A percentile compares a stretch with the other conserved stretches of the same genome.
Evolutionary conservation across 805 yeast species (phyloP).

Genomic region (Blastobotrys terrestris): DNA sequence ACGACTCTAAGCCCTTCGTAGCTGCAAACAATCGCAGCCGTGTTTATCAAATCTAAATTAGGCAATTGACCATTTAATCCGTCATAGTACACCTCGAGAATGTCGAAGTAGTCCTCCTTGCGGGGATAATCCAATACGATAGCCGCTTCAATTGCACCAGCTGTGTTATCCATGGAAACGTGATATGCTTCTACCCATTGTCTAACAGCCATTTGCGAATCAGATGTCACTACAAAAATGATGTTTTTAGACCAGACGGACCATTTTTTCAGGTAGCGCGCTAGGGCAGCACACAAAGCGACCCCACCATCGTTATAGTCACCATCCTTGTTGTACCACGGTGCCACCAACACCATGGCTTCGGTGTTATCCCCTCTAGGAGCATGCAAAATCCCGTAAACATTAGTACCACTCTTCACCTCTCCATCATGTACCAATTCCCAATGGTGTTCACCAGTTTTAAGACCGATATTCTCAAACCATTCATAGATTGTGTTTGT

Average conservation of each 20-base stretch:
- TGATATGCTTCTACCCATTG: conserved; percentile 95
- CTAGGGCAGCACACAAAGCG: conserved; percentile 62
- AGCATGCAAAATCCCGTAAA: conserved; percentile 82
- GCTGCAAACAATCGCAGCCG: conserved; percentile 64
- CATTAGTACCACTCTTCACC: conserved; percentile 36
- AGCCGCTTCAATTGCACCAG: conserved; percentile 92
- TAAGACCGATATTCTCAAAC: conserved; percentile 68
- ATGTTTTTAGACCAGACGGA: conserved; percentile 95
- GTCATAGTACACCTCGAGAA: conserved; percentile 68
- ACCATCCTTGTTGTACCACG: conserved; percentile 70
- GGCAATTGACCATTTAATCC: conserved; percentile 97
- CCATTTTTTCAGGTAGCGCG: conserved; percentile 76
- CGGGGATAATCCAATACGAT: conserved; percentile 72
- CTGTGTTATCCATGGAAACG: conserved; percentile 73
- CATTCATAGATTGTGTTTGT: conserved; percentile 48
- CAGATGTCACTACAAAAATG: conserved; percentile 74
- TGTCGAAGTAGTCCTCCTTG: conserved; percentile 59
- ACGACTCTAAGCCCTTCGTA: conserved; percentile 71
- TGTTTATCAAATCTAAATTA: conserved; percentile 80
- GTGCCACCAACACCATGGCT: conserved; percentile 84
- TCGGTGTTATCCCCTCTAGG: conserved; percentile 97
- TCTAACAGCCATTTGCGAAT: conserved; percentile 61
- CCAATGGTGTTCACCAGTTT: conserved; percentile 45
- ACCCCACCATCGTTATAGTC: conserved; percentile 73
- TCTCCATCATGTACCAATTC: conserved; percentile 22